phyloP scores from a whole-genome alignment of 2,329 filamentous ascomycete species.

The Diaporthe ilicicola region DNA sequence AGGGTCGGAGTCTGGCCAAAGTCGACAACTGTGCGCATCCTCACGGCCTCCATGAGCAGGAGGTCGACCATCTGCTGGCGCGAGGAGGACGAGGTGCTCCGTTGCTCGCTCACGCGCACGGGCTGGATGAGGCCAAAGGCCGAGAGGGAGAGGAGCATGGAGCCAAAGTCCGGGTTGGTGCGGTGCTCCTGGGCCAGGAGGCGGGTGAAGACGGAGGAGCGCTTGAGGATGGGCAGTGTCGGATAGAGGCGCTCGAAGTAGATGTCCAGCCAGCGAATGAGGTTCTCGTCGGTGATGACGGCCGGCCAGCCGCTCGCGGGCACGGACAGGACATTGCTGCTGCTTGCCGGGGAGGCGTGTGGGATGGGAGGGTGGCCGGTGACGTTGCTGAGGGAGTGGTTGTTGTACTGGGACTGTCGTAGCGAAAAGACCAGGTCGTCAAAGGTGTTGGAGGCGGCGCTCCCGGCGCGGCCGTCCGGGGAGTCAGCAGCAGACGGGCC shows the following conservation, averaged over 20 bases:
- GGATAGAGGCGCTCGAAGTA: slow-evolving; percentile 29
- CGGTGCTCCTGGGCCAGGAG: slow-evolving; percentile 27
- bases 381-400: slow-evolving; percentile 14
- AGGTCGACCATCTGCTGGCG: slow-evolving; percentile 27
- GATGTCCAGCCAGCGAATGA: slow-evolving; percentile 30
- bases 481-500: neutral
- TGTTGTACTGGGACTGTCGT: slow-evolving; percentile 9
- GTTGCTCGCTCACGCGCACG: slow-evolving; percentile 25
- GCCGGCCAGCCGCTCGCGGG: slow-evolving; percentile 18
- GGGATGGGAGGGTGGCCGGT: slow-evolving; percentile 18
- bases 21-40: slow-evolving; percentile 26
- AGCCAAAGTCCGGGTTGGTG: slow-evolving; percentile 27
- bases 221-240: slow-evolving; percentile 28
- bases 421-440: slow-evolving; percentile 24
- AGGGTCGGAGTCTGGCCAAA: slow-evolving; percentile 27
- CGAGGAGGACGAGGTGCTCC: slow-evolving; percentile 10
- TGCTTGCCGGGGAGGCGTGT: slow-evolving; percentile 20
- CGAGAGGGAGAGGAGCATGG: slow-evolving; percentile 28
- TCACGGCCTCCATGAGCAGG: slow-evolving; percentile 25
- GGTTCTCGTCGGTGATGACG: slow-evolving; percentile 28
- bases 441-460: slow-evolving; percentile 14
- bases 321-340: slow-evolving; percentile 22
- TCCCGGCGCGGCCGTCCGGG: slow-evolving; percentile 13
- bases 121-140: slow-evolving; percentile 30
- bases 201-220: slow-evolving; percentile 26